These are phyloP conservation scores for Jatropha curcas DNA, from an alignment of 345 rosid genomes.

Conservation along the genomic window DNA sequence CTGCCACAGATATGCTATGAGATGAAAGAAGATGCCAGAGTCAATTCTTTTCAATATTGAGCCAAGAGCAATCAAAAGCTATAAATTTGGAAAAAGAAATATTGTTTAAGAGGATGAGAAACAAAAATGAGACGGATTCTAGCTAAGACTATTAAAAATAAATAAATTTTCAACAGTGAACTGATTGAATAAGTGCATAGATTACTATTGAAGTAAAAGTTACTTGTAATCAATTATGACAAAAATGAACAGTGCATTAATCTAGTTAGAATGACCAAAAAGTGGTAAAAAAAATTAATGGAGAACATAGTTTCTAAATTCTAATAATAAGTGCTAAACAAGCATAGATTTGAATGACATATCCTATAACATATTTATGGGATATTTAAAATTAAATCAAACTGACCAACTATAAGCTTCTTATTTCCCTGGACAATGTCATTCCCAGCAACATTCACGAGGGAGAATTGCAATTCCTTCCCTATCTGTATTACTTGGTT, in stretches of 20 bases:
- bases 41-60: background rate
- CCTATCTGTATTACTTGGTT: conserved; percentile 81
- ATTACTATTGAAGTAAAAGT: background rate
- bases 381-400: background rate
- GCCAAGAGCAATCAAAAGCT: background rate
- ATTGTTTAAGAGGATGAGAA: background rate
- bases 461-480: conserved; percentile 71
- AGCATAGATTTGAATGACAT: background rate
- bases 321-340: background rate
- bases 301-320: background rate
- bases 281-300: background rate
- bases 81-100: background rate
- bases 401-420: conserved; percentile 73
- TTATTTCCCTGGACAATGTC: conserved; percentile 92
- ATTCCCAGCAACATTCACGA: conserved; percentile 96
- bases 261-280: background rate
- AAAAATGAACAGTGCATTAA: background rate
- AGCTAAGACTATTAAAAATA: background rate
- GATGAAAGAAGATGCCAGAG: conserved; percentile 15
- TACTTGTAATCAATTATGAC: background rate
- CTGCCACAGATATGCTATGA: conserved; percentile 90
- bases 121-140: background rate
- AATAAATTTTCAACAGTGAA: background rate
- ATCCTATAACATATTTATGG: background rate
- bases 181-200: background rate